Evolutionary conservation across 1,284 basidiomycete species (phyloP), one percentile per base, ranked within the genome.

Genomic region (Trametes sp.): DNA sequence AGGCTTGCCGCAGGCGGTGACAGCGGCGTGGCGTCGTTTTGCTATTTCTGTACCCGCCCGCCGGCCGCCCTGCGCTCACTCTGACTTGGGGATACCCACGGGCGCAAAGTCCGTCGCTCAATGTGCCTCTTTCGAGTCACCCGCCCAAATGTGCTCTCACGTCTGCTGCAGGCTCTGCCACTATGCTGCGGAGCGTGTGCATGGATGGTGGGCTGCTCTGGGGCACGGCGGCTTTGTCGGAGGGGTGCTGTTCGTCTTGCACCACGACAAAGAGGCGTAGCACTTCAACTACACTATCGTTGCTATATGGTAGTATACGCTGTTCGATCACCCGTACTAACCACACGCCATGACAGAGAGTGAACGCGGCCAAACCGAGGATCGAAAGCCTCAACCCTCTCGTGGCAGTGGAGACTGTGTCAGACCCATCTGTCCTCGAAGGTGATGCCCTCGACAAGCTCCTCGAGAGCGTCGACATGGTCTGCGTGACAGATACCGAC

Each of bases 351-450:
- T 65, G 67, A 62, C 76, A 98, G 95, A 85, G 92, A 73, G 92
- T 95, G 28, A 86, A 92, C 64, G 93, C 88, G 45, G 95, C 95
- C 28, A 91, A 91, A 74, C 79, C 87, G 16, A 87, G 94, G 70
- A 91, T 99, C 60, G 89, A 93, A 74, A 90, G 88, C 59, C 83
- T 99, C 48, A 99, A 99, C 74, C 96, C 97, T 41, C 88, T 97
- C 51, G 97, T 99, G 66, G 82, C 84, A 44, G 85, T 99, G 63
- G 84, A 92, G 67, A 87, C 87, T 14, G 73, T 90, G 51, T 81
- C 89, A 23, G 77, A 84, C 65, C 65, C 83, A 63, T 72, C 86
- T 75, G 72, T 81, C 67, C 71, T 84, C 68, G 83, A 87, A 65
- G 74, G 77, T 54, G 80, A 84, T 63, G 77, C 77, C 35, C 82